Evolutionary conservation across 768 basidiomycete genomes (phyloP).

Genomic region (Podaxis sp.): DNA sequence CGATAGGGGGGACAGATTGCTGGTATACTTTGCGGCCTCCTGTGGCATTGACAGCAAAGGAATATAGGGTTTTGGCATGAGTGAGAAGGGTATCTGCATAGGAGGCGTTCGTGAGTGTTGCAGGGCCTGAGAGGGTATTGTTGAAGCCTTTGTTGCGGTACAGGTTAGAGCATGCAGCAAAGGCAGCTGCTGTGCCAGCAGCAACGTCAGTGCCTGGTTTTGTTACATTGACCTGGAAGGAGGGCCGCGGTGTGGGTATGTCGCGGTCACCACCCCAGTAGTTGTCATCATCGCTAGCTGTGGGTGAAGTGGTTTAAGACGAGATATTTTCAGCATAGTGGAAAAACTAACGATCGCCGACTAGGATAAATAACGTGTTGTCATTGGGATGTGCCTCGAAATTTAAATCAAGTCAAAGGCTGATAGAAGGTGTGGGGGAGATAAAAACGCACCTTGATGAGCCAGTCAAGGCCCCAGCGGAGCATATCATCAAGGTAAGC

Average conservation of each 20-base stretch:
- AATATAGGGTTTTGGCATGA: constrained; percentile 74
- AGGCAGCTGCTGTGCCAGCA: constrained; percentile 80
- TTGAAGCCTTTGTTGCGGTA: constrained; percentile 63
- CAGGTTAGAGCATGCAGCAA: constrained; percentile 80
- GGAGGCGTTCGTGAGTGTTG: constrained; percentile 64
- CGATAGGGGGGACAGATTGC: constrained; percentile 60
- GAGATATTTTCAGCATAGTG: constrained; percentile 3
- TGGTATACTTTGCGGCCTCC: constrained; percentile 63
- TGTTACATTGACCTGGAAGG: constrained; percentile 75
- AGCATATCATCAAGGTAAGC: constrained; percentile 89
- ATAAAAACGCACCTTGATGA: constrained; percentile 63
- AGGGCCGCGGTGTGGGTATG: constrained; percentile 71
- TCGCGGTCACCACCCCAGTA: constrained; percentile 89
- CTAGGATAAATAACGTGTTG: constrained; percentile 71
- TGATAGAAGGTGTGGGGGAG: neutral
- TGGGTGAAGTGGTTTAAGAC: neutral
- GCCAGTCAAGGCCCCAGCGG: constrained; percentile 89
- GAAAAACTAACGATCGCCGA: constrained; percentile 52
- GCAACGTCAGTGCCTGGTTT: constrained; percentile 89
- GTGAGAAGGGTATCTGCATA: constrained; percentile 67
- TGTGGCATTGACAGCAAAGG: constrained; percentile 67
- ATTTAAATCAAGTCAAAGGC: neutral
- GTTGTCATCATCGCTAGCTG: constrained; percentile 59
- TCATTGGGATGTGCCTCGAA: constrained; percentile 73
- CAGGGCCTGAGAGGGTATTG: constrained; percentile 50